These are phyloP conservation scores for Heracleum sosnowskyi DNA, from an alignment of 129 eudicot genomes.

Conservation along the genomic window DNA sequence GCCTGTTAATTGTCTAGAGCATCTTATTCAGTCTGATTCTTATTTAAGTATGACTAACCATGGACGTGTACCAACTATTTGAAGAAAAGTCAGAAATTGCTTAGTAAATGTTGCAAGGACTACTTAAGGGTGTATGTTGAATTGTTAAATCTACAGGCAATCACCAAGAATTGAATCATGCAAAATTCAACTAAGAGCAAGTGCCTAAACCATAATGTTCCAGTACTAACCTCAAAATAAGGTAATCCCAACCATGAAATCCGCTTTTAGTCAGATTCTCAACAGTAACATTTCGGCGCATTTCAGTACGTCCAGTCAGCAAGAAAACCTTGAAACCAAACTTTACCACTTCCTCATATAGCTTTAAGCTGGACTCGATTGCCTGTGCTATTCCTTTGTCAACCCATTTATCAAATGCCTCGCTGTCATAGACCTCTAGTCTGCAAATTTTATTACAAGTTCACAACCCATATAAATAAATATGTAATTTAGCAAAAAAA, in stretches of 20 bases:
- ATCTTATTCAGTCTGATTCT: too few relatives aligned
- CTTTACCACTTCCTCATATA: constrained; percentile 54
- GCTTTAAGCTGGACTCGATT: constrained; percentile 60
- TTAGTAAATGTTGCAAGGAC: background rate
- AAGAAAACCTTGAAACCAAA: constrained; percentile 71
- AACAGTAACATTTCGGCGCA: constrained; percentile 47
- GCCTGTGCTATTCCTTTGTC: constrained; percentile 65
- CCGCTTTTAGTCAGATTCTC: constrained; percentile 56
- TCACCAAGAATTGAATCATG: background rate
- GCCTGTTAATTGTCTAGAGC: background rate
- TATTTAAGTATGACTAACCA: background rate
- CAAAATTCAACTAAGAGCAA: background rate
- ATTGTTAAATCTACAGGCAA: background rate
- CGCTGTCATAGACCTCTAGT: constrained; percentile 50
- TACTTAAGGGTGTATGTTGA: background rate
- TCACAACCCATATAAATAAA: background rate
- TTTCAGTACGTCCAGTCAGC: constrained; percentile 72
- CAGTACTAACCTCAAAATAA: constrained; percentile 54
- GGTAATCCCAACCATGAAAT: constrained; percentile 68
- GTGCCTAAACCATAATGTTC: background rate
- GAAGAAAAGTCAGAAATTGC: background rate
- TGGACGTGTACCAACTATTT: background rate
- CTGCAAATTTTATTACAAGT: constrained; percentile 22
- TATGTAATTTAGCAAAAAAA: background rate
- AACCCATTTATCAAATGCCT: constrained; percentile 79